Evolutionary conservation across 2,329 filamentous ascomycete species (phyloP), one percentile per base, ranked within the genome.

Genomic region (Monascus ruber): DNA sequence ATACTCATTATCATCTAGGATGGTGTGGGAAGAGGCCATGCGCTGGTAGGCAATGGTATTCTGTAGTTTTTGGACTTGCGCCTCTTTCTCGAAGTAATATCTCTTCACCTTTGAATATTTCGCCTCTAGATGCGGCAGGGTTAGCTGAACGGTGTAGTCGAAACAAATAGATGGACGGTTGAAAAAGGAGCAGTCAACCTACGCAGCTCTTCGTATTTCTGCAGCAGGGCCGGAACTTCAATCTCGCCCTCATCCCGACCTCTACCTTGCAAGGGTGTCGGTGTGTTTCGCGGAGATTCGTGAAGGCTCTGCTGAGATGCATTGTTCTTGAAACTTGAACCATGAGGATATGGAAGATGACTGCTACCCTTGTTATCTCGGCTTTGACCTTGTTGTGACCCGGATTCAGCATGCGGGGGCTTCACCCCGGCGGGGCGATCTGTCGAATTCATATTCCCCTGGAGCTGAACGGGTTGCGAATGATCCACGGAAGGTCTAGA

Each of bases 91-190:
- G 60, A 96, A 96, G 60, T 95, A 98, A 53, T 95, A 84, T 40
- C 87, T 81, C 69, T 98, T 98, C 42, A 98, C 89, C 58, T 95
- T 94, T 61, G 93, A 93, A 61, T 98, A 98, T 68, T 98, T 98
- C 49, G 78, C 79, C 55, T 91, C 88, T 94, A 47, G 38, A 42
- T 43, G 34, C 26, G 26, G 31, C 38, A 37, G 40, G 37, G 44
- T 37, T 37, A 35, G 11, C 33, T 26, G 34, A n/a, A 36, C 38
- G 11, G 17, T 17, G 2, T n/a, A 5, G 32, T 25, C 24, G 33
- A 26, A 34, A 29, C 31, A 25, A 44, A n/a, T 24, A 33, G 5
- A 31, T 8, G 29, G 2, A 33, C 6, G 11, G 24, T 24, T 24
- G 5, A 45, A 10, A 34, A 35, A 9, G 25, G 17, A 37, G 5